Percentiles rank a stretch among this genome's conserved stretches.
Evolutionary conservation across 768 basidiomycete species (phyloP).

Genomic region (Lactarius trivialis): DNA sequence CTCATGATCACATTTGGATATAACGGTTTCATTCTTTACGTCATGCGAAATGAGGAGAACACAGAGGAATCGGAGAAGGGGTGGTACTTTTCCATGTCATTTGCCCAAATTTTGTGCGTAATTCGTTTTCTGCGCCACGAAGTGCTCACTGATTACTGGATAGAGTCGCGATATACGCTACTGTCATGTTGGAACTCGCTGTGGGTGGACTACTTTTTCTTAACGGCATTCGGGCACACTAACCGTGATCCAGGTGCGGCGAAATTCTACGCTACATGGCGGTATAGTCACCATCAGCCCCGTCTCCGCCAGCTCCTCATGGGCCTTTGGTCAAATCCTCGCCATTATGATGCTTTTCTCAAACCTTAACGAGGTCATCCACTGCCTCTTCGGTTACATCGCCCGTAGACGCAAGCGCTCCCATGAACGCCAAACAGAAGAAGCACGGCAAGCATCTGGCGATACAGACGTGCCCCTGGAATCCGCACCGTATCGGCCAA

Average conservation of each 20-base stretch:
- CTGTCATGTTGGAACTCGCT: slow-evolving; percentile 13
- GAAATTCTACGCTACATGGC: not conserved
- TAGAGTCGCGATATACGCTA: slow-evolving; percentile 14
- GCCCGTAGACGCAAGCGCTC: not conserved
- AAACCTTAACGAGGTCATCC: slow-evolving; percentile 5
- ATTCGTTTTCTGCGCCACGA: not conserved
- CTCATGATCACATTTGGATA: not conserved
- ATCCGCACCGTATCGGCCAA: not conserved
- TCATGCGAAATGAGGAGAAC: not conserved
- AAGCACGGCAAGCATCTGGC: not conserved
- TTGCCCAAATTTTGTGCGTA: slow-evolving; percentile 7
- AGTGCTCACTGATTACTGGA: not conserved
- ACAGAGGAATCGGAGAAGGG: no score
- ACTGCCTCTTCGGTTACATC: slow-evolving; percentile 5
- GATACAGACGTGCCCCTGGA: no score
- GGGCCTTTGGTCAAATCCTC: slow-evolving; percentile 19
- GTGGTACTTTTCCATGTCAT: slow-evolving; percentile 7
- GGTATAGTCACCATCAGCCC: not conserved
- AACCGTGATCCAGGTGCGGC: slow-evolving; percentile 3
- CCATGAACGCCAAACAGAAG: not conserved
- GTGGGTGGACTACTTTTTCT: not conserved
- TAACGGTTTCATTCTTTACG: not conserved
- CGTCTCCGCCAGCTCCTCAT: not conserved
- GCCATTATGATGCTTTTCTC: slow-evolving; percentile 15
- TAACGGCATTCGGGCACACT: not conserved